Evolutionary conservation across 2,329 filamentous ascomycete genomes (phyloP).

Genomic region (Cercospora sp.): DNA sequence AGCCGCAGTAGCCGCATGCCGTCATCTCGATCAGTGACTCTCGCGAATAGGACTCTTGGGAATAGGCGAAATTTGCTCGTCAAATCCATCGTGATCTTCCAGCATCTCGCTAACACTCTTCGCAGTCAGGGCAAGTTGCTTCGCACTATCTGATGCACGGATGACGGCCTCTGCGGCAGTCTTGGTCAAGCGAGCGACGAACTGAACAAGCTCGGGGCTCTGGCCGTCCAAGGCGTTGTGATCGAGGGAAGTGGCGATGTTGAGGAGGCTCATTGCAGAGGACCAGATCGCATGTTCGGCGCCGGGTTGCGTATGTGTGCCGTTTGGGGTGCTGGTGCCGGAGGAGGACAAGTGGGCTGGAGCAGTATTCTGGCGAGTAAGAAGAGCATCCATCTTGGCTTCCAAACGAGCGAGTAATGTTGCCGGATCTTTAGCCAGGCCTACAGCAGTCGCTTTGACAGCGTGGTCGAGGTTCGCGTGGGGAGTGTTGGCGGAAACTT

Average conservation of each 20-base stretch:
- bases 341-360: not conserved
- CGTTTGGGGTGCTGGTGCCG: not conserved
- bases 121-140: not conserved
- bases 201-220: constrained; percentile 17
- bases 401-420: constrained; percentile 18
- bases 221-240: constrained; percentile 11
- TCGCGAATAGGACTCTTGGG: not conserved
- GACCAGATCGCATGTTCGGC: constrained; percentile 9
- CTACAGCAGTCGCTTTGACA: constrained; percentile 12
- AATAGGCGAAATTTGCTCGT: not conserved
- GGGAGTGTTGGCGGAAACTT: not conserved
- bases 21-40: not conserved
- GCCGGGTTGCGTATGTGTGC: not conserved
- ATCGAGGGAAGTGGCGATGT: constrained; percentile 17
- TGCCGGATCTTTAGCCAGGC: constrained; percentile 16
- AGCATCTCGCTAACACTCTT: not conserved
- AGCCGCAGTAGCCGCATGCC: not conserved
- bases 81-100: not conserved
- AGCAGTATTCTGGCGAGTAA: not conserved
- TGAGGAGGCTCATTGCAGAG: constrained; percentile 14
- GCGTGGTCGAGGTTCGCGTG: not conserved
- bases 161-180: constrained; percentile 19
- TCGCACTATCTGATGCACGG: constrained; percentile 11
- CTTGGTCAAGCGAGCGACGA: constrained; percentile 13
- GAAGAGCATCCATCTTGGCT: constrained; percentile 19